Evolutionary conservation across 805 yeast genomes (phyloP).

Genomic region (Teunomyces pallodes): DNA sequence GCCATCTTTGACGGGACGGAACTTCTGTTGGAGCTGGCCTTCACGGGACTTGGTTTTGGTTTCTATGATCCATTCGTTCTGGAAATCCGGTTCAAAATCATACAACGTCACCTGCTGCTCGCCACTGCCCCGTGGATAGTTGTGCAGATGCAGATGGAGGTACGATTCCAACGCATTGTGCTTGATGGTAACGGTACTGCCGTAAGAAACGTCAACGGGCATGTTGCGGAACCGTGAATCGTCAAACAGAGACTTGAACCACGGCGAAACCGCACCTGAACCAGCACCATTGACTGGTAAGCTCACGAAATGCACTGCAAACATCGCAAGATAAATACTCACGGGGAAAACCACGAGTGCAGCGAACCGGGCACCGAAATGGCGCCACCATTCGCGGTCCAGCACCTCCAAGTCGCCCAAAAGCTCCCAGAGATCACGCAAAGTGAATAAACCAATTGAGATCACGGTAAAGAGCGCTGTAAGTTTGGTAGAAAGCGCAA

Average conservation of each 20-base stretch:
- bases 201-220: slow-evolving; percentile 70
- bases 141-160: slow-evolving; percentile 70
- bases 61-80: slow-evolving; percentile 77
- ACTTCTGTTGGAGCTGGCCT: slow-evolving; percentile 37
- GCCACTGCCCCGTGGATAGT: slow-evolving; percentile 62
- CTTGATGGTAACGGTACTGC: slow-evolving; percentile 68
- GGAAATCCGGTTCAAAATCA: slow-evolving; percentile 52
- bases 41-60: slow-evolving; percentile 28
- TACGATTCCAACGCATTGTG: slow-evolving; percentile 72
- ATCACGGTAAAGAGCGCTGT: slow-evolving; percentile 65
- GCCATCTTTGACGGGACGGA: slow-evolving; percentile 48
- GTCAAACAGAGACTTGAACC: slow-evolving; percentile 59
- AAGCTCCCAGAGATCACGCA: slow-evolving; percentile 60
- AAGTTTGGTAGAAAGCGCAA: slow-evolving; percentile 62
- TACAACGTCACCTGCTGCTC: slow-evolving; percentile 81
- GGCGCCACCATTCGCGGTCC: slow-evolving; percentile 34
- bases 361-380: slow-evolving; percentile 37
- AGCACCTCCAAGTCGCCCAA: slow-evolving; percentile 65
- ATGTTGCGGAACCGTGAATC: slow-evolving; percentile 36
- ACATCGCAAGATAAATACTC: slow-evolving; percentile 54
- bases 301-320: slow-evolving; percentile 53
- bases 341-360: slow-evolving; percentile 55
- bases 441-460: slow-evolving; percentile 56
- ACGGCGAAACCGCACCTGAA: slow-evolving; percentile 60
- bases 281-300: slow-evolving; percentile 55